Percentiles rank a stretch among this genome's conserved stretches.
Conservation (phyloP, 2,329 filamentous ascomycete species). For the Colletotrichum sp. region DNA sequence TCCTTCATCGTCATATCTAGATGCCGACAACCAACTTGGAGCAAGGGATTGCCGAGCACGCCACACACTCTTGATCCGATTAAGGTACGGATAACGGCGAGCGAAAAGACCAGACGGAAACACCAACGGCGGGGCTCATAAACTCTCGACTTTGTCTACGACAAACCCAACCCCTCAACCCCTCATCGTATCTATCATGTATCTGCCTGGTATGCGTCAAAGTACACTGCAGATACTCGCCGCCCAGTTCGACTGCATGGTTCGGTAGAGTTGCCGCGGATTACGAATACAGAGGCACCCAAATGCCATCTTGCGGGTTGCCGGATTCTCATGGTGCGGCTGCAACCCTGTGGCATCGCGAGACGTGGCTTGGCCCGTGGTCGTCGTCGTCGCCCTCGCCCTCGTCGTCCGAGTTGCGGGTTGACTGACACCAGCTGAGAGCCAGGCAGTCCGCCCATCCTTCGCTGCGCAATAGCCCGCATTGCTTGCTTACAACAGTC, state of each 20-base stretch:
- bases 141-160: neutral
- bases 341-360: neutral
- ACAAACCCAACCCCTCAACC: neutral
- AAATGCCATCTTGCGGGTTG: neutral
- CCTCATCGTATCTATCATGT: neutral
- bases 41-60: neutral
- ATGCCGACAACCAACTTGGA: neutral
- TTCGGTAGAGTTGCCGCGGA: constrained; percentile 2
- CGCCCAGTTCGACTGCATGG: neutral
- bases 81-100: constrained; percentile 2
- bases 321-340: neutral
- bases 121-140: neutral
- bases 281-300: neutral
- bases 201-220: neutral
- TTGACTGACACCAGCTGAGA: neutral
- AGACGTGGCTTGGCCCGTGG: neutral
- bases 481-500: neutral
- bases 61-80: neutral
- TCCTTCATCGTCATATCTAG: neutral
- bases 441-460: neutral
- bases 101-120: constrained; percentile 19
- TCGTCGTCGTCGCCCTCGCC: neutral
- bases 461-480: neutral
- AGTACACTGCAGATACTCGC: neutral
- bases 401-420: neutral